A percentile compares a stretch with the other conserved stretches of the same genome.
Conservation (phyloP, 2,329 filamentous ascomycete species). For the Botrytis aclada region DNA sequence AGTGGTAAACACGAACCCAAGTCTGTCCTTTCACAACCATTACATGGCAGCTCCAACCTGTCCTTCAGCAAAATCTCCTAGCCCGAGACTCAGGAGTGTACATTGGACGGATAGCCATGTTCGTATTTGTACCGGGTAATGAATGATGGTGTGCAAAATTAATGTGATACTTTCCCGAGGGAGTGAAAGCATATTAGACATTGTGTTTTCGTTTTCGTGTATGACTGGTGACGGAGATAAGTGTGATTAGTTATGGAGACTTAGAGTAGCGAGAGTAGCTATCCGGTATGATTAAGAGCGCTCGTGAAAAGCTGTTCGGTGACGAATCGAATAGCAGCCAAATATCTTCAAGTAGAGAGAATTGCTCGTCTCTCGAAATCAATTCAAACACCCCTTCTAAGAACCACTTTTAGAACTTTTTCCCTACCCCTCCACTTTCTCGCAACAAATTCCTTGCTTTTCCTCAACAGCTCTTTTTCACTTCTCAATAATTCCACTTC, state of each 20-base stretch:
- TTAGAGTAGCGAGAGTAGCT: background rate
- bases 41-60: background rate
- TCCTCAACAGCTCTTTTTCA: conserved; percentile 9
- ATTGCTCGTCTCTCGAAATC: background rate
- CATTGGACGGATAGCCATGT: background rate
- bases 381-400: background rate
- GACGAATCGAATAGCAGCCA: background rate
- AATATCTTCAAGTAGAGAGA: background rate
- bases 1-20: background rate
- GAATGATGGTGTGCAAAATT: background rate
- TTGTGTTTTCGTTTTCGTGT: background rate
- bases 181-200: background rate
- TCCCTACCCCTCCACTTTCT: background rate
- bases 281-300: background rate
- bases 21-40: background rate
- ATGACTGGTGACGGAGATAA: background rate
- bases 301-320: background rate
- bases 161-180: background rate
- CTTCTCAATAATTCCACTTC: conserved; percentile 4
- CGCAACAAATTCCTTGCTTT: conserved; percentile 4
- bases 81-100: background rate
- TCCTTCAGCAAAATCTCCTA: background rate
- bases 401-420: background rate
- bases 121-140: background rate
- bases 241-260: background rate